These are phyloP conservation scores for Beauveria sp. DNA, from an alignment of 2,329 filamentous ascomycete genomes.

Conservation along the genomic window DNA sequence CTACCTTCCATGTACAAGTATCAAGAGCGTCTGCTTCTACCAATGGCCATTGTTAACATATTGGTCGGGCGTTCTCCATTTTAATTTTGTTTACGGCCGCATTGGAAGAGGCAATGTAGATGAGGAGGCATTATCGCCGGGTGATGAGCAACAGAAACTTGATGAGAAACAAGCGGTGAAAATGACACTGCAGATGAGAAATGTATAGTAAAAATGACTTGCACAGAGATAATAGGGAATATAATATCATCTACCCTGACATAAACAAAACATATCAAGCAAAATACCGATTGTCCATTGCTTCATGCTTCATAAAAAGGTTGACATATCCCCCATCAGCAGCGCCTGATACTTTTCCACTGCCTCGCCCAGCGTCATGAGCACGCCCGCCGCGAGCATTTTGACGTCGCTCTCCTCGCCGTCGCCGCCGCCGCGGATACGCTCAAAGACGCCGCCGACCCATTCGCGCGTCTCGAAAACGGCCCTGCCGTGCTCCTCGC, in stretches of 20 bases:
- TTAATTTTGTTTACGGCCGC: no score
- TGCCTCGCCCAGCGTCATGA: conserved; percentile 72
- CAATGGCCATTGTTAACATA: no score
- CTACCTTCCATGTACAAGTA: no score
- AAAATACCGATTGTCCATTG: no score
- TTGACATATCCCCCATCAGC: conserved; percentile 62
- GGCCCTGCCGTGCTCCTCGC: conserved; percentile 65
- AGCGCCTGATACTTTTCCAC: conserved; percentile 73
- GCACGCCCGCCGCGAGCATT: conserved; percentile 67
- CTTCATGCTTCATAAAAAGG: conserved; percentile 18
- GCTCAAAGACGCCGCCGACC: conserved; percentile 69
- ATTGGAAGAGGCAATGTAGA: background rate
- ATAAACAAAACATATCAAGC: background rate
- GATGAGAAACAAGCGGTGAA: background rate
- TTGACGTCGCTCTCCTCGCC: conserved; percentile 72
- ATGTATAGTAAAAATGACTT: background rate
- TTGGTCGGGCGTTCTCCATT: no score
- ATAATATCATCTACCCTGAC: background rate
- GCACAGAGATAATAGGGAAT: background rate
- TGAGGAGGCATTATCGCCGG: background rate
- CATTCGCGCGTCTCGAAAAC: conserved; percentile 83
- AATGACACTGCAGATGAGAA: background rate
- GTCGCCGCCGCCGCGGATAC: conserved; percentile 40
- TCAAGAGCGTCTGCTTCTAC: no score
- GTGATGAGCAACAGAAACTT: background rate